Evolutionary conservation across 164 flowering plant species (phyloP).

Genomic region (Taxillus chinensis): DNA sequence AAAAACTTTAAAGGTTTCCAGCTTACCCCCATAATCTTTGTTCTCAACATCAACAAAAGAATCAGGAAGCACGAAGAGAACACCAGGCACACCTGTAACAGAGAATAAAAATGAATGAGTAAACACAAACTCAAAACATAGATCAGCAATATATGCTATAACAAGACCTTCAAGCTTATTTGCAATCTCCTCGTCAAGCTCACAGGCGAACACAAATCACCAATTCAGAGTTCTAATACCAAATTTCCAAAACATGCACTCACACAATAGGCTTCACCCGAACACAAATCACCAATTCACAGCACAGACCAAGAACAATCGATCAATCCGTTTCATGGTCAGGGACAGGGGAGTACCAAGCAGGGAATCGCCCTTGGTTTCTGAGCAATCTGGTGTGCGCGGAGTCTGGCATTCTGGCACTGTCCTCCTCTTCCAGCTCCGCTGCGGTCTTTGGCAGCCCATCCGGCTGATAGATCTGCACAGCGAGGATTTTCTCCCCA

Average conservation of each 20-base stretch:
- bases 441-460: slow-evolving; percentile 61
- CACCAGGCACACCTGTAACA: background rate
- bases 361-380: slow-evolving; percentile 50
- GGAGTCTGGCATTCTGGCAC: slow-evolving; percentile 71
- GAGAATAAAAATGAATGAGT: background rate
- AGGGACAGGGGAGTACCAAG: slow-evolving; percentile 68
- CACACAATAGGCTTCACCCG: no score
- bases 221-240: no score
- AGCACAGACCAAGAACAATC: no score
- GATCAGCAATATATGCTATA: background rate
- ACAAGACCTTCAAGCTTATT: slow-evolving; percentile 4
- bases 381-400: slow-evolving; percentile 67
- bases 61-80: slow-evolving; percentile 4
- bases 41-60: slow-evolving; percentile 3
- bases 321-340: slow-evolving; percentile 78
- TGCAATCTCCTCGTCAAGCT: slow-evolving; percentile 4
- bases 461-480: no score
- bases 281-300: no score
- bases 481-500: no score
- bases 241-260: no score
- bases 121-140: no score
- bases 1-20: no score
- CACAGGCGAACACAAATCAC: slow-evolving; percentile 1
- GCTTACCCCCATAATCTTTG: slow-evolving; percentile 2
- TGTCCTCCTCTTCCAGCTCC: slow-evolving; percentile 83